Conservation (phyloP, 2,329 filamentous ascomycete species). For the Penicillium psychrosexuale region DNA sequence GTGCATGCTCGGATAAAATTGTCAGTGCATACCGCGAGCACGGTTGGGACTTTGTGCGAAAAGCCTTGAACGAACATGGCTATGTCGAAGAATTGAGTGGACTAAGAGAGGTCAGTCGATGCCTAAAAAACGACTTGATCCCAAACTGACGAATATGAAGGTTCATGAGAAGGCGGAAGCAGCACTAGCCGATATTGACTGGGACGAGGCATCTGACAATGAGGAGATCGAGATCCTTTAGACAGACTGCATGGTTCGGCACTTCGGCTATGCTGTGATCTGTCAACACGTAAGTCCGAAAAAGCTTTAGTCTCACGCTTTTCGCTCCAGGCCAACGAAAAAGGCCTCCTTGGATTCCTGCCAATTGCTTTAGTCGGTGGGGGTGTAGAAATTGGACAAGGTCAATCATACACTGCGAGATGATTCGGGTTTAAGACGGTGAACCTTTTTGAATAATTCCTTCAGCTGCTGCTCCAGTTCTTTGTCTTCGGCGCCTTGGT, state of each 20-base stretch:
- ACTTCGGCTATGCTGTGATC: background rate
- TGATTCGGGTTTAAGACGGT: constrained; percentile 85
- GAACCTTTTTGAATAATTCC: constrained; percentile 73
- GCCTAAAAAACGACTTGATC: background rate
- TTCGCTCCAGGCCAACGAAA: constrained; percentile 75
- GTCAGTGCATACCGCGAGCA: constrained; percentile 52
- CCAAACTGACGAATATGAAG: constrained; percentile 20
- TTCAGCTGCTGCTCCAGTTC: constrained; percentile 70
- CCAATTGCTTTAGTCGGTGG: constrained; percentile 12
- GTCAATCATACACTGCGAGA: constrained; percentile 67
- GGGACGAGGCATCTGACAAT: constrained; percentile 42
- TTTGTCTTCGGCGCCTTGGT: constrained; percentile 85
- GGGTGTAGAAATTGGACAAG: background rate
- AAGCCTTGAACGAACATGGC: constrained; percentile 58
- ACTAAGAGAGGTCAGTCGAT: constrained; percentile 51
- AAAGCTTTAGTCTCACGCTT: constrained; percentile 46
- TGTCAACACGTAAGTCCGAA: background rate
- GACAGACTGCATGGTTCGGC: background rate
- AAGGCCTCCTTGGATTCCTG: constrained; percentile 83
- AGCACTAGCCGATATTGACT: constrained; percentile 44
- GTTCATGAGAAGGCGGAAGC: constrained; percentile 48
- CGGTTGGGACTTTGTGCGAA: constrained; percentile 60
- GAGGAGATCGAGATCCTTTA: constrained; percentile 34
- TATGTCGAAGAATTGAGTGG: constrained; percentile 64
- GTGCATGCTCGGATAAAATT: constrained; percentile 59